These are phyloP conservation scores for Clathrus columnatus DNA, from an alignment of 768 basidiomycete genomes.

Conservation along the genomic window DNA sequence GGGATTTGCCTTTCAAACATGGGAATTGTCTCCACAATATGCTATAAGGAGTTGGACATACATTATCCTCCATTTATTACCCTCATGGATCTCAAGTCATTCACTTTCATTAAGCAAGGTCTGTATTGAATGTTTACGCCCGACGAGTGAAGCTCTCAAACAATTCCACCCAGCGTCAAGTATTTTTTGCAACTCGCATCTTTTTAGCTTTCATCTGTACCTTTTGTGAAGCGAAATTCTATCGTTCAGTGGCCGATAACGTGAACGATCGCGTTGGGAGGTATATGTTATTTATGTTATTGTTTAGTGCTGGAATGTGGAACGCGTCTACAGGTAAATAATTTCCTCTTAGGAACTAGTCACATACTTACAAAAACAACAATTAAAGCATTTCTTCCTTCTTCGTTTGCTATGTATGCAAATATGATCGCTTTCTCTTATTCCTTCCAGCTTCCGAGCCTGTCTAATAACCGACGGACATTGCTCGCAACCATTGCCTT, in stretches of 20 bases:
- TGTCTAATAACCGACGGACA: constrained; percentile 45
- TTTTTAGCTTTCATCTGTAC: constrained; percentile 65
- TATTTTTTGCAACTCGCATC: constrained; percentile 86
- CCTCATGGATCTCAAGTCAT: constrained; percentile 45
- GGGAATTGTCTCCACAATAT: constrained; percentile 89
- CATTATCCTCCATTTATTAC: constrained; percentile 69
- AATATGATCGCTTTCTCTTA: constrained; percentile 71
- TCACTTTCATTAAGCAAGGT: constrained; percentile 68
- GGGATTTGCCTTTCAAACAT: constrained; percentile 92
- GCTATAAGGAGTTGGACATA: constrained; percentile 96
- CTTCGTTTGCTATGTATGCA: constrained; percentile 91
- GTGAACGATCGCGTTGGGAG: constrained; percentile 86
- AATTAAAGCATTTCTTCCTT: constrained; percentile 78
- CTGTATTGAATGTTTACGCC: background rate
- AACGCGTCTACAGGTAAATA: constrained; percentile 75
- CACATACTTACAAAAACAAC: constrained; percentile 10
- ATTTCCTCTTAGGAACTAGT: constrained; percentile 6
- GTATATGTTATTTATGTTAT: constrained; percentile 83
- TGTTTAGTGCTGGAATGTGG: constrained; percentile 93
- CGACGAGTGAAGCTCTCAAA: constrained; percentile 6
- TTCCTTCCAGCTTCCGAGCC: constrained; percentile 49
- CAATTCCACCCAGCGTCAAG: constrained; percentile 49
- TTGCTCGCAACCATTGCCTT: constrained; percentile 60
- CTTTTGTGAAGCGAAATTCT: constrained; percentile 74
- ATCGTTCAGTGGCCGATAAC: constrained; percentile 67